phyloP scores from a whole-genome alignment of 441 rosid genomes.

The Daphne laureola region DNA sequence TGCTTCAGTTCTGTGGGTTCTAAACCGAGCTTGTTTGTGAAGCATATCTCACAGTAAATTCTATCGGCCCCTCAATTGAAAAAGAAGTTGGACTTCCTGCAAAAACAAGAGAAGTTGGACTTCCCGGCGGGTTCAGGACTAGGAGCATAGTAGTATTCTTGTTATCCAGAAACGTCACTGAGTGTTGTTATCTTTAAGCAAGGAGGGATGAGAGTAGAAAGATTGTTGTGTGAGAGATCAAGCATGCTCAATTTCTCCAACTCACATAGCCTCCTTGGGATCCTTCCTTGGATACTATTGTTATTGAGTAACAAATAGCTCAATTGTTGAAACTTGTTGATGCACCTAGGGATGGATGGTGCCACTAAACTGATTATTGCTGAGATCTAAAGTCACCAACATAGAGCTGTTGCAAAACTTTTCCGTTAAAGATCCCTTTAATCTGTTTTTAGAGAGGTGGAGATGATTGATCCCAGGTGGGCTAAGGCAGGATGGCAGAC shows the following conservation, averaged over 20 bases:
- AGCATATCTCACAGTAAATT: too few relatives aligned
- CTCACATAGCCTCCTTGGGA: neutral
- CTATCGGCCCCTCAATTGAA: neutral
- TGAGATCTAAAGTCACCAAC: conserved; percentile 1
- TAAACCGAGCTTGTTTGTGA: too few relatives aligned
- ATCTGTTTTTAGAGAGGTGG: conserved; percentile 1
- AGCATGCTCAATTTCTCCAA: neutral
- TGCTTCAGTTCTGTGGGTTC: too few relatives aligned
- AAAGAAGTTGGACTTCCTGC: too few relatives aligned
- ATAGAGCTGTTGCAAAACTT: neutral
- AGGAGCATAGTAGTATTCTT: neutral
- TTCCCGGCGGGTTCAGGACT: neutral
- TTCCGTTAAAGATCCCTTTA: neutral
- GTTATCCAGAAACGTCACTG: neutral
- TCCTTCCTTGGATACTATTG: neutral
- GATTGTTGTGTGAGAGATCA: neutral
- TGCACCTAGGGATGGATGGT: neutral
- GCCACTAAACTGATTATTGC: neutral
- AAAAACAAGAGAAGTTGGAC: neutral
- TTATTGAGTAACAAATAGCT: neutral
- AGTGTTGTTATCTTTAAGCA: neutral
- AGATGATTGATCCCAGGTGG: neutral
- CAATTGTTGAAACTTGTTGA: neutral
- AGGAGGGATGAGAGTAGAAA: neutral
- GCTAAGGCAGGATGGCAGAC: neutral